Base-by-base conservation (phyloP, 768 basidiomycete species). In the Psilocybe tampanensis region DNA sequence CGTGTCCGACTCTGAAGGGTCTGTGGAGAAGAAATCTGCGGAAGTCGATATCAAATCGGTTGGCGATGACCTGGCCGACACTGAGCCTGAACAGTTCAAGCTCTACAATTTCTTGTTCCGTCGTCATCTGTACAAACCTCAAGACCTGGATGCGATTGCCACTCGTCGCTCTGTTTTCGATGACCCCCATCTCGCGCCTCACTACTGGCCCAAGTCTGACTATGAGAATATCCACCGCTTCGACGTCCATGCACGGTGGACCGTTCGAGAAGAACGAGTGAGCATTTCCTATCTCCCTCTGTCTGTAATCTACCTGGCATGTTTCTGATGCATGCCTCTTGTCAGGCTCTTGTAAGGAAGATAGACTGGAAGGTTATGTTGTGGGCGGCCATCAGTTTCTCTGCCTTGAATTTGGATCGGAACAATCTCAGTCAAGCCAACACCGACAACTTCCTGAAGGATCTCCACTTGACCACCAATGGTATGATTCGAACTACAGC, bases 281-380 rank as follows among this genome's bases (percentile, higher is more conserved):
- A 52, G 70, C 12, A n/a, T 11, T 29, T 26, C 24, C n/a, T n/a
- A 36, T 26, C 17, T 45, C 11, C 17, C 29, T 15, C 18, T 36
- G 34, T 21, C n/a, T 13, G 6, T 39, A 18, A n/a, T n/a, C n/a
- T n/a, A n/a, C n/a, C n/a, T n/a, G n/a, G n/a, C n/a, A n/a, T n/a
- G 5, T 9, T 52, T 32, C 22, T 13, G 3, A 45, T 39, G 51
- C 23, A n/a, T 33, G 51, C 26, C 17, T 48, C 57, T 32, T 58
- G 4, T 54, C 52, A 84, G 80, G 73, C 72, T n/a, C 66, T 84
- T 7, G 60, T 84, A 19, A 70, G 84, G 43, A 85, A 83, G 60
- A 75, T 85, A 26, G 85, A 88, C 61, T 85, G 81, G 80, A 85
- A 77, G 58, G 79, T 88, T 39, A 81, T 86, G 80, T 53, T 80